Evolutionary conservation across 345 rosid species (phyloP), one percentile per base, ranked within the genome.

Genomic region (Moringa oleifera): DNA sequence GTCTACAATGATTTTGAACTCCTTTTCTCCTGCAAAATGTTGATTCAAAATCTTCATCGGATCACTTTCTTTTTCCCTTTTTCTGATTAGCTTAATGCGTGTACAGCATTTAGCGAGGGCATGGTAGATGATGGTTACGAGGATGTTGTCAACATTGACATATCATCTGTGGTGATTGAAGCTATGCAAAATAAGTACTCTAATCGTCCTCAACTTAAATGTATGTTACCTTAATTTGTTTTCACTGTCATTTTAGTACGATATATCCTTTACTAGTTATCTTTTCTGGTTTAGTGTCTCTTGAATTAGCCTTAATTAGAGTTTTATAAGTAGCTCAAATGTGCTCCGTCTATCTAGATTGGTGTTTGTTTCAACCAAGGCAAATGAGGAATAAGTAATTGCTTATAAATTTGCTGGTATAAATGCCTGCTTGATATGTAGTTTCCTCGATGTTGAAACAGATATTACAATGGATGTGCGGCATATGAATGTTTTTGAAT

Each of bases 91-190:
- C n/a, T n/a, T 33, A 11, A 33, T 33, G 37, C 37, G 37, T 33
- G 37, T 33, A 68, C 79, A 88, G 98, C 83, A 31, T 88, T 91
- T 62, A 85, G 96, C 57, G 85, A 86, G 66, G 90, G 79, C 18
- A 76, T 91, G 98, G 83, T 77, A 61, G 86, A 85, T 55, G 96
- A 85, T 66, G 96, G 96, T 18, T 91, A 85, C 57, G 81, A 83
- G 68, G 90, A 88, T 54, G 89, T 91, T 51, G 85, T 91, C 53
- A 91, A 75, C 68, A 63, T 86, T 8, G 98, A 91, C 63, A 79
- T 88, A 50, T 91, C 98, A 0, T 72, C 88, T 51, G 91, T 91
- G 1, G 96, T 85, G 31, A 78, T 88, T 23, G 84, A 81, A 37
- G 68, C 88, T 62, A 88, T 91, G 98, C 69, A 62, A 56, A 63